Evolutionary conservation across 805 yeast species (phyloP).

Genomic region (Candida andamanensis): DNA sequence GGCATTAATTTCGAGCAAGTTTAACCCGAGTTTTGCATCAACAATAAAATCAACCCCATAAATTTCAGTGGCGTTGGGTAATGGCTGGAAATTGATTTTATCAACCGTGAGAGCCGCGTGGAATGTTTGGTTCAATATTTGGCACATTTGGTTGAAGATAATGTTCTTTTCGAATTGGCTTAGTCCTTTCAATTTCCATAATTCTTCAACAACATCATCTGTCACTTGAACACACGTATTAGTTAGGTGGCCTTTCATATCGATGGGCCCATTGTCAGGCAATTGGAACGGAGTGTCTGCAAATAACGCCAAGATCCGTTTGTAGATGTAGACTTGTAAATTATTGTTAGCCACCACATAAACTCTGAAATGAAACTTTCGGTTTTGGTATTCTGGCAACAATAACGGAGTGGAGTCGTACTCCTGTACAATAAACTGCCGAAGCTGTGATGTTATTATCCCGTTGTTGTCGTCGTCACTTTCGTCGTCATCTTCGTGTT

Average conservation of each 20-base stretch:
- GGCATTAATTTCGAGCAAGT: conserved; percentile 79
- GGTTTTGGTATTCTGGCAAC: conserved; percentile 49
- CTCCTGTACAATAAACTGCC: conserved; percentile 88
- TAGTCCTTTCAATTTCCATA: conserved; percentile 50
- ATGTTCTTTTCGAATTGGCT: conserved; percentile 23
- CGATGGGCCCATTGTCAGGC: conserved; percentile 24
- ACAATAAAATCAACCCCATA: conserved; percentile 89
- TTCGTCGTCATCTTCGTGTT: conserved; percentile 56
- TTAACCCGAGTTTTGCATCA: conserved; percentile 48
- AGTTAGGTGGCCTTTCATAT: conserved; percentile 76
- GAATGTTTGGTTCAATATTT: conserved; percentile 64
- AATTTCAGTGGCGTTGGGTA: conserved; percentile 76
- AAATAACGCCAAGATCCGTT: conserved; percentile 76
- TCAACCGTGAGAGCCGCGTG: conserved; percentile 78
- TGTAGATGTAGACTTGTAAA: conserved; percentile 72
- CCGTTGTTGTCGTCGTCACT: conserved; percentile 47
- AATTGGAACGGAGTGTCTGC: conserved; percentile 43
- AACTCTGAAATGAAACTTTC: conserved; percentile 85
- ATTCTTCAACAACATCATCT: conserved; percentile 55
- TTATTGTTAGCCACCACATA: conserved; percentile 77
- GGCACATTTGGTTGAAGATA: conserved; percentile 54
- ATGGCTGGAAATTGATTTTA: conserved; percentile 77
- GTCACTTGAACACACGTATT: conserved; percentile 85
- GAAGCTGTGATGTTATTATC: conserved; percentile 75
- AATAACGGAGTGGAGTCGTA: conserved; percentile 69